Base-by-base conservation (phyloP, 1,284 basidiomycete species). In the Leccinum pachyderme region DNA sequence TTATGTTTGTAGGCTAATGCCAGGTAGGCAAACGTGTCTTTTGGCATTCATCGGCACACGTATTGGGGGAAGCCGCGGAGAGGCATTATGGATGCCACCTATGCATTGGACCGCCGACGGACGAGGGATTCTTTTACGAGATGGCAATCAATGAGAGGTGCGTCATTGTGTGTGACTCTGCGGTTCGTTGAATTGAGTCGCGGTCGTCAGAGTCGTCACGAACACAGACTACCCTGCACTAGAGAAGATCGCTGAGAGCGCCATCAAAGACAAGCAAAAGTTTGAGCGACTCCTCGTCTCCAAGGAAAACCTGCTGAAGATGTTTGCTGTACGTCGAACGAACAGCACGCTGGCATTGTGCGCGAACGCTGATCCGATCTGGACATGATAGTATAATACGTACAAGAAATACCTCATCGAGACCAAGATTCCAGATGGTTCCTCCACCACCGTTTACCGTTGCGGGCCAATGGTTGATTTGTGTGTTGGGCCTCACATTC, bases 111-210 rank as follows among this genome's bases (percentile, higher is more conserved):
- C 97, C 97, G 22, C 97, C 97, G 22, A 95, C 94, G 3, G 95
- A 98, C 44, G 96, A 99, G 29, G 97, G 97, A 13, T 99, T 99
- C 83, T 99, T 97, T 82, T 99, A 99, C 73, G 97, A 99, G 73
- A 99, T 99, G 97, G 84, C 82, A 7, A 91, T 89, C 54, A 75
- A 83, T 39, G 85, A 91, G 53, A 77, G 87, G 86, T 82, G 49
- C 33, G 75, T 63, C 32, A 32, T 48, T 12, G 6, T n/a, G n/a
- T 8, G 11, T 9, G 11, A 22, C 15, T 9, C 22, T n/a, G 11
- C 11, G 18, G 32, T 7, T 35, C 9, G 47, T 15, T 4, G 13
- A 15, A 47, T 39, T 58, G 9, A 50, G 41, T 32, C 12, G n/a
- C 15, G 28, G 11, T 49, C 13, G 0, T 54, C 57, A 89, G 91